Evolutionary conservation across 2,329 filamentous ascomycete species (phyloP), one percentile per base, ranked within the genome.

Genomic region (Dothideomycetes sp.): DNA sequence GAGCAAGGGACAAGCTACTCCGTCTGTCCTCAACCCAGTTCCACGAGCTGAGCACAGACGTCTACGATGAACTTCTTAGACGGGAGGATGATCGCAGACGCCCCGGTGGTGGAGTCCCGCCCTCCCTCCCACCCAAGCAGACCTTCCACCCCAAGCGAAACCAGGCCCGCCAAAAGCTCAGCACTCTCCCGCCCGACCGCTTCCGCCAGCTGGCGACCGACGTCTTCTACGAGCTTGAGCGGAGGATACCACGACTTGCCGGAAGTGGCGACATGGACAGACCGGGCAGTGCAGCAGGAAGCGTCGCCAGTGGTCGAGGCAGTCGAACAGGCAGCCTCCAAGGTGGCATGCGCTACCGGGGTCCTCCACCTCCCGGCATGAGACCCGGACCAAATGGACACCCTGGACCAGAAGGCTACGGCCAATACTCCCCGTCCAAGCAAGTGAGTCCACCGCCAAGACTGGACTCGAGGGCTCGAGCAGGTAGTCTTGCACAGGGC

Each of bases 81-180:
- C 78, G 91, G 47, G 88, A 96, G 61, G 75, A 83, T 48, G 70
- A 69, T 37, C 62, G 65, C 29, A 56, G 58, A 47, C 56, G 60
- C 37, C 60, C 64, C 19, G 64, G 64, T n/a, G 59, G 60, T 42
- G 72, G 59, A 54, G 70, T 49, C n/a, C 84, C 86, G 2, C 66
- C 76, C 10, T 93, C 79, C 56, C 73, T 98, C 4, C 66, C 84
- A 17, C 85, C 91, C n/a, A 86, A 89, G 58, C 74, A 81, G 48
- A 81, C 79, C 47, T 96, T 96, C 62, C 91, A 98, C 60, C 87
- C 88, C 2, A 98, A 96, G 64, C 81, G 91, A 47, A 98, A 98
- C 57, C 88, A 96, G 60, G 91, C 91, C n/a, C 77, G 91, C 31
- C 87, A 95, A 61, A 93, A 94, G 60, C 75, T 98, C 15, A 89